Conservation (phyloP, 176 grass and related monocot species). For the Carex myosuroides region DNA sequence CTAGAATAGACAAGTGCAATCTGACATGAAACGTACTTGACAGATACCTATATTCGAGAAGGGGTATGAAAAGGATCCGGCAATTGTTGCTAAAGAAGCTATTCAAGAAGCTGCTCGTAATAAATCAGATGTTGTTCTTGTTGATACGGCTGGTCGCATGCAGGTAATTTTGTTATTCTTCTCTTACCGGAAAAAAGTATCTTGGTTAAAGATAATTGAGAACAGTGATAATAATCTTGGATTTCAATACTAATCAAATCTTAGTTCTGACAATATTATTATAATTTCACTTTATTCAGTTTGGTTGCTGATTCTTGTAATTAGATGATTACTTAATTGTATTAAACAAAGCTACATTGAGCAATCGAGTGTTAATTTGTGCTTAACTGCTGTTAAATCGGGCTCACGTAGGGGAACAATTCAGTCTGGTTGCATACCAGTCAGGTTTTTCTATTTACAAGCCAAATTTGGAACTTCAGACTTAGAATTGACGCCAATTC, state of each 20-base stretch:
- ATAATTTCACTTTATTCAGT: not conserved
- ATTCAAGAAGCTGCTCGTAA: conserved; percentile 75
- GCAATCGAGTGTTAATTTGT: not conserved
- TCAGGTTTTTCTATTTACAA: not conserved
- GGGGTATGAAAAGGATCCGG: conserved; percentile 89
- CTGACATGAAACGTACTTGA: conserved; percentile 4
- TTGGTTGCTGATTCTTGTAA: not conserved
- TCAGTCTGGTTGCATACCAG: not conserved
- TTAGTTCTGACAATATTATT: not conserved
- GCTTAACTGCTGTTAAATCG: not conserved
- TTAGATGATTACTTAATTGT: not conserved
- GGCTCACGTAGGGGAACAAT: not conserved
- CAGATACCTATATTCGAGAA: conserved; percentile 98
- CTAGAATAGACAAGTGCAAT: not conserved
- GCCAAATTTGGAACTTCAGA: not conserved
- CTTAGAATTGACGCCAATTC: not conserved
- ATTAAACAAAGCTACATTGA: not conserved
- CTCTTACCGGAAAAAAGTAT: not conserved
- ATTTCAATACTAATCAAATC: not conserved
- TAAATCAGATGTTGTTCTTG: conserved; percentile 88
- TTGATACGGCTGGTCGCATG: conserved; percentile 91
- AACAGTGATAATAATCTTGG: not conserved
- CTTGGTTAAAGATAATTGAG: not conserved
- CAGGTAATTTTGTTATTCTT: conserved; percentile 37
- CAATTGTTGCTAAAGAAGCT: conserved; percentile 84